Conservation (phyloP, 139 green algal species). For the Monoraphidium neglectum region DNA sequence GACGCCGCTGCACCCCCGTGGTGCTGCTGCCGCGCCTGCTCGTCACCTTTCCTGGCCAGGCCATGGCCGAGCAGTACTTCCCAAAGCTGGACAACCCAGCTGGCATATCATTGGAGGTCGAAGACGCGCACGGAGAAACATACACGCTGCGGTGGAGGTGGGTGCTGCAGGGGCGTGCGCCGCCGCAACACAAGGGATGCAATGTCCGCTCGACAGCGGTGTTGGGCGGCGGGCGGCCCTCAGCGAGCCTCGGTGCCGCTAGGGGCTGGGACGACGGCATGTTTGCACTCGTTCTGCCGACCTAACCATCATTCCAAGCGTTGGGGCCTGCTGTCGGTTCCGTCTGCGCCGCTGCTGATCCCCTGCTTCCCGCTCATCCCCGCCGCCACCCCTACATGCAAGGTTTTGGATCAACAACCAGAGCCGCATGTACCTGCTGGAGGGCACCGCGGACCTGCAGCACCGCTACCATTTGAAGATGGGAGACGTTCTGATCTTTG, state of each 20-base stretch:
- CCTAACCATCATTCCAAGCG: background rate
- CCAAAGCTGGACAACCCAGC: constrained; percentile 49
- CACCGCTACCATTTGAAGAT: constrained; percentile 61
- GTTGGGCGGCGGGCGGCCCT: too few species aligned
- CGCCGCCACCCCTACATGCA: background rate
- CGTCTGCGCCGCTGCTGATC: background rate
- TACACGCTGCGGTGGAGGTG: constrained; percentile 67
- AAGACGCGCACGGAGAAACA: constrained; percentile 48
- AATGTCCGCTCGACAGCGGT: too few species aligned
- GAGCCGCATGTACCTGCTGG: constrained; percentile 73
- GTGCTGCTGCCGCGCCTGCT: too few species aligned
- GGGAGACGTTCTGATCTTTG: constrained; percentile 74
- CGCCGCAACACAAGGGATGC: too few species aligned
- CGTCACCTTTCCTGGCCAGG: constrained; percentile 23
- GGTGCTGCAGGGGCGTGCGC: too few species aligned
- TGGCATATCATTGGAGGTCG: constrained; percentile 47
- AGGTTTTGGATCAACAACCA: constrained; percentile 77
- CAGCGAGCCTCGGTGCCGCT: too few species aligned
- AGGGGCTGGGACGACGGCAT: too few species aligned
- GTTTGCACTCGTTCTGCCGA: too few species aligned
- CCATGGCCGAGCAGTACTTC: constrained; percentile 65
- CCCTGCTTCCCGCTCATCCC: too few species aligned
- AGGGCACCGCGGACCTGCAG: constrained; percentile 64
- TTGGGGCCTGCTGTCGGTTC: background rate
- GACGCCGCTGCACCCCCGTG: too few species aligned